Percentiles rank a stretch among this genome's conserved stretches.
phyloP scores from a whole-genome alignment of 495 filamentous ascomycete genomes.

The Symbiotaphrina buchneri region DNA sequence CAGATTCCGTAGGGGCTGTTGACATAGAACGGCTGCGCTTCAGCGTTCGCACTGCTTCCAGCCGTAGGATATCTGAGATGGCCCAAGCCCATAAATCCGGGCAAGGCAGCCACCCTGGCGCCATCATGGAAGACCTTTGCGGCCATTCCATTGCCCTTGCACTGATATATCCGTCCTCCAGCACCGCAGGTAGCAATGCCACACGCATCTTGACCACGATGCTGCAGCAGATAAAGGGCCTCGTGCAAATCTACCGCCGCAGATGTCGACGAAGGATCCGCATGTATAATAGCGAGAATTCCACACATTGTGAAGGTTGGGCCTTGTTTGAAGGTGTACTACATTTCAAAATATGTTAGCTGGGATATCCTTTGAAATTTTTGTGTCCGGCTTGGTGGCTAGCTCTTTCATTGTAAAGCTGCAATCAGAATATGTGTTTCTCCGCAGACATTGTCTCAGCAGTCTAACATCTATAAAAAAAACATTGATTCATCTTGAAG shows the following conservation, averaged over 20 bases:
- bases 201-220: slow-evolving; percentile 77
- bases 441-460: slow-evolving; percentile 2
- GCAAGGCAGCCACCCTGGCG: slow-evolving; percentile 50
- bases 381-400: too few relatives aligned
- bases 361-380: not conserved
- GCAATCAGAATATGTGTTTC: not conserved
- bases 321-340: too few relatives aligned
- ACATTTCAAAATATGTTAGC: too few relatives aligned
- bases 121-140: slow-evolving; percentile 71
- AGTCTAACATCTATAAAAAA: slow-evolving; percentile 6
- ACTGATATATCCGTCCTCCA: slow-evolving; percentile 67
- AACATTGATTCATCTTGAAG: too few relatives aligned
- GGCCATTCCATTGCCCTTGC: slow-evolving; percentile 86
- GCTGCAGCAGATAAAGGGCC: slow-evolving; percentile 70
- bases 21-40: slow-evolving; percentile 81
- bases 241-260: slow-evolving; percentile 74
- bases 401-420: not conserved
- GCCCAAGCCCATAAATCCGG: slow-evolving; percentile 74
- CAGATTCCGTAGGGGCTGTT: slow-evolving; percentile 71
- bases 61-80: slow-evolving; percentile 86
- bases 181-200: slow-evolving; percentile 62
- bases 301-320: slow-evolving; percentile 68
- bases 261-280: slow-evolving; percentile 30
- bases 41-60: slow-evolving; percentile 60
- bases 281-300: slow-evolving; percentile 63